Evolutionary conservation across 2,329 filamentous ascomycete genomes (phyloP).

Genomic region (Huntiella abstrusa): DNA sequence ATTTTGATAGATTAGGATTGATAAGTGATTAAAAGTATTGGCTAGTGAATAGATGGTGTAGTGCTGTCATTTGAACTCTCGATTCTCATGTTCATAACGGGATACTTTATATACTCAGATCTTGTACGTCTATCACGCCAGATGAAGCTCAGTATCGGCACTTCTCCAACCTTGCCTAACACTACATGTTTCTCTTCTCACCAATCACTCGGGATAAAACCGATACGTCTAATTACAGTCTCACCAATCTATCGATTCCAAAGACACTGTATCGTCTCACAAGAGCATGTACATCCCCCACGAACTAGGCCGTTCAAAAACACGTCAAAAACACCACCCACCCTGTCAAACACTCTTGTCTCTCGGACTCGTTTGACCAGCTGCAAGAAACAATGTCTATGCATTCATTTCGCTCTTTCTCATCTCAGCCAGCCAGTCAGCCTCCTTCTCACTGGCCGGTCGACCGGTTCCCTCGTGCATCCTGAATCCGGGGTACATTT

Average conservation of each 20-base stretch:
- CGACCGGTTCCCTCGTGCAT: background rate
- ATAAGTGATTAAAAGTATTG: background rate
- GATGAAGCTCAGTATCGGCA: background rate
- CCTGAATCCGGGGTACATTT: background rate
- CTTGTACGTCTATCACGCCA: too few relatives aligned
- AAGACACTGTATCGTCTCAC: too few relatives aligned
- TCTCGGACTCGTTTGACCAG: too few relatives aligned
- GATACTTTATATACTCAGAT: too few relatives aligned
- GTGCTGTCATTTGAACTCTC: background rate
- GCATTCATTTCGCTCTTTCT: too few relatives aligned
- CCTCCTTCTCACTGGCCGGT: background rate
- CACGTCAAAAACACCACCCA: background rate
- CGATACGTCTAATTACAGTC: too few relatives aligned
- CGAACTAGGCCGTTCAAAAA: too few relatives aligned
- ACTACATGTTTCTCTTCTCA: background rate
- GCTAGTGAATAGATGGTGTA: background rate
- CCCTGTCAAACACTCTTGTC: background rate
- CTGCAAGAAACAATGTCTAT: too few relatives aligned
- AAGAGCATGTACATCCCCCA: too few relatives aligned
- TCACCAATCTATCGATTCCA: too few relatives aligned
- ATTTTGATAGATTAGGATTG: background rate
- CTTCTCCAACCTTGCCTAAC: background rate
- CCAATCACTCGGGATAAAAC: background rate
- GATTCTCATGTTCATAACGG: too few relatives aligned
- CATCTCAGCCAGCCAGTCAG: background rate